Percentiles rank a stretch among this genome's conserved stretches.
Evolutionary conservation across 1,139 yeast species (phyloP).

Genomic region (Kodamaea suecica): DNA sequence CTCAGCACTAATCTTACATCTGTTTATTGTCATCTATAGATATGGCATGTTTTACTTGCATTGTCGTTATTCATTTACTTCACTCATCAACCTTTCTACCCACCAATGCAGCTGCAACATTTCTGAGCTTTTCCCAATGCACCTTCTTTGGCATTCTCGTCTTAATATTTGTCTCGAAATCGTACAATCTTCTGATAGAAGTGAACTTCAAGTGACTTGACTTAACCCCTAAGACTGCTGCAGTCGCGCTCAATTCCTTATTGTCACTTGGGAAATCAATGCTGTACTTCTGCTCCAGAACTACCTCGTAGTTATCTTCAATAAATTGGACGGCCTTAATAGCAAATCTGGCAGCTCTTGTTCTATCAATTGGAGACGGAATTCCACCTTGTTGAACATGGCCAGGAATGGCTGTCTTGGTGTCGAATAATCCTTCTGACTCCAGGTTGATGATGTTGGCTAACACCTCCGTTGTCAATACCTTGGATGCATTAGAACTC

Average conservation of each 20-base stretch:
- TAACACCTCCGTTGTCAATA: slow-evolving; percentile 61
- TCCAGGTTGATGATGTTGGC: slow-evolving; percentile 68
- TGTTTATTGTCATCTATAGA: too few species aligned
- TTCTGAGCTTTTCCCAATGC: slow-evolving; percentile 75
- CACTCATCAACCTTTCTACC: slow-evolving; percentile 67
- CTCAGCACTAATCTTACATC: too few species aligned
- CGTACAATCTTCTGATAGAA: slow-evolving; percentile 72
- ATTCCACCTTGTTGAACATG: slow-evolving; percentile 81
- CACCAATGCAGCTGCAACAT: slow-evolving; percentile 79
- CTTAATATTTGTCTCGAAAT: slow-evolving; percentile 75
- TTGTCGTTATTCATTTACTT: too few species aligned
- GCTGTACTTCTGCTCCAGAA: slow-evolving; percentile 25
- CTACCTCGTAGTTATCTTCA: slow-evolving; percentile 39
- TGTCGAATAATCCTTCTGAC: slow-evolving; percentile 65
- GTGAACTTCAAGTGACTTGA: slow-evolving; percentile 75
- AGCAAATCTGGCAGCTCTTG: slow-evolving; percentile 66
- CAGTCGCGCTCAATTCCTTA: slow-evolving; percentile 50
- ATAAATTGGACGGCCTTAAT: slow-evolving; percentile 68
- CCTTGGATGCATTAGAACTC: slow-evolving; percentile 67
- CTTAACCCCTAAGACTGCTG: slow-evolving; percentile 83
- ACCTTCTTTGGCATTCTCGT: slow-evolving; percentile 86
- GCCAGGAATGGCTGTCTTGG: slow-evolving; percentile 77
- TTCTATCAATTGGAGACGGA: slow-evolving; percentile 78
- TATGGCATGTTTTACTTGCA: too few species aligned
- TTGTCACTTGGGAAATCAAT: slow-evolving; percentile 35